Percentiles rank a stretch among this genome's conserved stretches.
These are phyloP conservation scores for Paecilomyces niveus DNA, from an alignment of 2,329 filamentous ascomycete species.

Conservation along the genomic window DNA sequence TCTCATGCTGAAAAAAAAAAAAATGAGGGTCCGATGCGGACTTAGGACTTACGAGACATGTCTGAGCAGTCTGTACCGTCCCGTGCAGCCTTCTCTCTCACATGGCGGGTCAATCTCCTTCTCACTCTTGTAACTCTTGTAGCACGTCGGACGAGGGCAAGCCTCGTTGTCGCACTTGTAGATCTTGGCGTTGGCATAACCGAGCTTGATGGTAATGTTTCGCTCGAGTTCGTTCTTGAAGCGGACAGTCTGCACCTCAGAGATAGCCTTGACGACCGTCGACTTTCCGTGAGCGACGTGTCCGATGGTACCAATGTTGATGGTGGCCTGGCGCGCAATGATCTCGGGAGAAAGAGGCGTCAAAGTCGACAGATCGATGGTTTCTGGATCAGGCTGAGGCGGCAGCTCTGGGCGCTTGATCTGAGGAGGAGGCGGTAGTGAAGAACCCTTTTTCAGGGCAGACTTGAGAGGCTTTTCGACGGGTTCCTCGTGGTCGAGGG, in stretches of 20 bases:
- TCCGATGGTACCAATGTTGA: slow-evolving; percentile 97
- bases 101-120: slow-evolving; percentile 97
- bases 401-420: slow-evolving; percentile 62
- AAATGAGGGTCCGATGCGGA: slow-evolving; percentile 14
- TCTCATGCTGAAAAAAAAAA: not conserved
- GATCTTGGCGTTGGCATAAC: slow-evolving; percentile 98
- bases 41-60: slow-evolving; percentile 94
- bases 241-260: slow-evolving; percentile 94
- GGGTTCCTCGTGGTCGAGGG: slow-evolving; percentile 51
- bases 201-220: slow-evolving; percentile 99
- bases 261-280: slow-evolving; percentile 98
- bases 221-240: slow-evolving; percentile 99
- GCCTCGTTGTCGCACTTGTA: slow-evolving; percentile 94
- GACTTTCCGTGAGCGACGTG: slow-evolving; percentile 99
- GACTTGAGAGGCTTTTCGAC: slow-evolving; percentile 69
- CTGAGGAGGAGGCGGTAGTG: slow-evolving; percentile 42
- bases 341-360: slow-evolving; percentile 90
- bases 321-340: slow-evolving; percentile 94
- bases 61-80: slow-evolving; percentile 79
- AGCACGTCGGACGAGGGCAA: slow-evolving; percentile 92
- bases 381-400: slow-evolving; percentile 86
- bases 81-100: slow-evolving; percentile 83
- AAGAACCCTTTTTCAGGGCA: slow-evolving; percentile 73
- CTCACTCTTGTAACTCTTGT: slow-evolving; percentile 95
- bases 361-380: slow-evolving; percentile 73